These are phyloP conservation scores for Oxyria digyna DNA, from an alignment of 148 eudicot genomes.

Conservation along the genomic window DNA sequence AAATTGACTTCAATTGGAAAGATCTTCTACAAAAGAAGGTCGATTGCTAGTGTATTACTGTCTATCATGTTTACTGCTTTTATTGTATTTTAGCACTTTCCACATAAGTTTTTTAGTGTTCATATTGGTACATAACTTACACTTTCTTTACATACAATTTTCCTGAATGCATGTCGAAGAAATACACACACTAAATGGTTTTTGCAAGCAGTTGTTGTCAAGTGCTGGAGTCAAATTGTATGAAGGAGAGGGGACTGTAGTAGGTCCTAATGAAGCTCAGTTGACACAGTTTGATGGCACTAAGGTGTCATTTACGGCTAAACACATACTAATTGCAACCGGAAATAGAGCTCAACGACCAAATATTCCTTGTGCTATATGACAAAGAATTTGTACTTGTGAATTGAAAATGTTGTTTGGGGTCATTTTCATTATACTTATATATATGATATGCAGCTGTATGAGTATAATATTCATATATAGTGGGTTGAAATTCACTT, in stretches of 20 bases:
- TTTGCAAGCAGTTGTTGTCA: constrained; percentile 73
- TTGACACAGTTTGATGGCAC: constrained; percentile 88
- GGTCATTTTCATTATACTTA: no score
- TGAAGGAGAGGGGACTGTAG: constrained; percentile 89
- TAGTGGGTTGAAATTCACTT: no score
- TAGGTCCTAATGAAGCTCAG: constrained; percentile 89
- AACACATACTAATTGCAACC: constrained; percentile 86
- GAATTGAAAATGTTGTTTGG: no score
- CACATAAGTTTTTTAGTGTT: background rate
- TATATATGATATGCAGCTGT: no score
- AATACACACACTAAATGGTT: constrained; percentile 63
- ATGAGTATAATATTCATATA: no score
- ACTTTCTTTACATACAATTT: background rate
- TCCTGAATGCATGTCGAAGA: constrained; percentile 60
- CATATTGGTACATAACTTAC: background rate
- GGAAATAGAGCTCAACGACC: constrained; percentile 89
- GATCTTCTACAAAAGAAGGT: background rate
- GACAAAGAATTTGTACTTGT: no score
- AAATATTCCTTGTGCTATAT: constrained; percentile 51
- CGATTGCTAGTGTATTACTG: background rate
- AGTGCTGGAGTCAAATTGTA: constrained; percentile 84
- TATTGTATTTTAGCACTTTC: background rate
- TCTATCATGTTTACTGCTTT: background rate
- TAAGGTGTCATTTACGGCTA: constrained; percentile 67
- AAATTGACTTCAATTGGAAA: background rate